These are phyloP conservation scores for Cordyceps pruinosa DNA, from an alignment of 2,329 filamentous ascomycete genomes.

Conservation along the genomic window DNA sequence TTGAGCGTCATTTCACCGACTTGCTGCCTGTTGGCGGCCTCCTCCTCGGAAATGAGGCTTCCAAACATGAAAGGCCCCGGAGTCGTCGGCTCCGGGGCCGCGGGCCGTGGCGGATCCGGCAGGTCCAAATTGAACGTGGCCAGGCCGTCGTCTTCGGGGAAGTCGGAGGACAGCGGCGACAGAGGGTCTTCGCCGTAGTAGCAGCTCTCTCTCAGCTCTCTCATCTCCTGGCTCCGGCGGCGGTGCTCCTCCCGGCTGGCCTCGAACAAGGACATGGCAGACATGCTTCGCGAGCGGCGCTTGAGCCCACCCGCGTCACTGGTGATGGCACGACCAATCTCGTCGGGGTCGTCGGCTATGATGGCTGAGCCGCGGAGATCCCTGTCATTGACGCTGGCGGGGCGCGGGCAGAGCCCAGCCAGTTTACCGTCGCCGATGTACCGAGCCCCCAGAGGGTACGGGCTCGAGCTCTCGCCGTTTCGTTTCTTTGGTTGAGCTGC, in stretches of 20 bases:
- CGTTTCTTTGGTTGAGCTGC: conserved; percentile 29
- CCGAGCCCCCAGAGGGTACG: conserved; percentile 14
- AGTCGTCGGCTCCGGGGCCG: not conserved
- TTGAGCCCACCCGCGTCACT: conserved; percentile 43
- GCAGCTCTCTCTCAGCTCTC: conserved; percentile 57
- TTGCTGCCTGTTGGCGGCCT: conserved; percentile 2
- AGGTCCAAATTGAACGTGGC: conserved; percentile 1
- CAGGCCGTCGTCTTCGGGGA: conserved; percentile 29
- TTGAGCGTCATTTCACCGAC: not conserved
- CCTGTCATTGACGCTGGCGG: conserved; percentile 51
- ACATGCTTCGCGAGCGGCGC: conserved; percentile 53
- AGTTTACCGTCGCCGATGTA: conserved; percentile 34
- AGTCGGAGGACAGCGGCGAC: conserved; percentile 45
- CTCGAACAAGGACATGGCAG: conserved; percentile 41
- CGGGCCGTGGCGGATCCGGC: not conserved
- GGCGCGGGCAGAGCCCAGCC: conserved; percentile 52
- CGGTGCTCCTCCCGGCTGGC: conserved; percentile 30
- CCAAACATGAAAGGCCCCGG: not conserved
- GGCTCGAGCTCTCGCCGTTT: conserved; percentile 14
- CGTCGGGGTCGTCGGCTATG: conserved; percentile 35
- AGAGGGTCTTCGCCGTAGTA: conserved; percentile 37
- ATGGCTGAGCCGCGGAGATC: conserved; percentile 26
- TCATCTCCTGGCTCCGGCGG: conserved; percentile 56
- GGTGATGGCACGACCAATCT: conserved; percentile 57
- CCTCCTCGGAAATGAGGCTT: not conserved